A percentile compares a stretch with the other conserved stretches of the same genome.
Conservation (phyloP, 768 basidiomycete species). For the Tricholoma furcatifolium region DNA sequence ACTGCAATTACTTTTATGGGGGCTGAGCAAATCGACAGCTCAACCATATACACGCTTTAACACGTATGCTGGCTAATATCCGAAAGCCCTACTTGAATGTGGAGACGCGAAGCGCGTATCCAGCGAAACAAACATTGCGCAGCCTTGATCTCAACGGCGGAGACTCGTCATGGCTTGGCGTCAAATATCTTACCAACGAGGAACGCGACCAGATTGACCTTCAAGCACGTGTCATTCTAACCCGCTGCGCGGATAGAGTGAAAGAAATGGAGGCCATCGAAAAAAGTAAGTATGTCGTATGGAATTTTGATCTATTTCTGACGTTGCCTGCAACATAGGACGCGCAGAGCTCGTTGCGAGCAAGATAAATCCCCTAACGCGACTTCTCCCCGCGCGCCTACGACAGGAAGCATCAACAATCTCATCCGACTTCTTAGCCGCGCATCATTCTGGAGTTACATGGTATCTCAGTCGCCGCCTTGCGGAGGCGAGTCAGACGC, state of each 20-base stretch:
- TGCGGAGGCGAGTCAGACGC: conserved; percentile 71
- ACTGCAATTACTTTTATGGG: not conserved
- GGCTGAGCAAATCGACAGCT: conserved; percentile 41
- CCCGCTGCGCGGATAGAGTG: conserved; percentile 83
- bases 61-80: conserved; percentile 70
- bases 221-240: conserved; percentile 82
- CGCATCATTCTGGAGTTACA: conserved; percentile 89
- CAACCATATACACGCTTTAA: conserved; percentile 68
- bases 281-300: conserved; percentile 56
- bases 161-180: conserved; percentile 55
- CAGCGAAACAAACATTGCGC: conserved; percentile 49
- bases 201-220: conserved; percentile 97
- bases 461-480: conserved; percentile 88
- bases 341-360: conserved; percentile 66
- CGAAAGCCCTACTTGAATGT: conserved; percentile 88
- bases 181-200: conserved; percentile 78
- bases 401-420: conserved; percentile 51
- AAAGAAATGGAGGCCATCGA: conserved; percentile 87
- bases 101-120: conserved; percentile 54
- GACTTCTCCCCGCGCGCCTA: conserved; percentile 72
- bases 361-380: conserved; percentile 61
- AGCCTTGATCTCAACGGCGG: conserved; percentile 52
- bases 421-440: conserved; percentile 75
- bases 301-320: conserved; percentile 4
- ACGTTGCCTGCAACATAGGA: conserved; percentile 38